A percentile compares a stretch with the other conserved stretches of the same genome.
phyloP scores from a whole-genome alignment of 208 protist species.

The Crithidia thermophila region DNA sequence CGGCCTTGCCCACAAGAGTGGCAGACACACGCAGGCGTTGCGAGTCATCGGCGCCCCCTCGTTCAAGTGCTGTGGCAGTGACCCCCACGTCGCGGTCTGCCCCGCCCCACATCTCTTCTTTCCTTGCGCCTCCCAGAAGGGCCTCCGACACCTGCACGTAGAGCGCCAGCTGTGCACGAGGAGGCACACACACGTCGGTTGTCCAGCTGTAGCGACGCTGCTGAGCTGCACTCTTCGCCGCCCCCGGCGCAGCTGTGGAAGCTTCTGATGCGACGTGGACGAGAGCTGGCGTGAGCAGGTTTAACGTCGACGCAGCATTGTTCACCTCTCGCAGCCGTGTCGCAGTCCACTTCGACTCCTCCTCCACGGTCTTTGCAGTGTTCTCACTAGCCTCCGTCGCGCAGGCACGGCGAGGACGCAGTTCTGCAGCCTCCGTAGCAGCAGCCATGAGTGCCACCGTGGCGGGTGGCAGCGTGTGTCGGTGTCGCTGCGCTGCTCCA shows the following conservation, averaged over 20 bases:
- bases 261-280: too few species aligned
- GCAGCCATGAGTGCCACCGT: conserved; percentile 13
- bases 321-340: too few species aligned
- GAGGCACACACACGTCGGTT: conserved; percentile 11
- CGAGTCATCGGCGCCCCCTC: too few species aligned
- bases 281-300: too few species aligned
- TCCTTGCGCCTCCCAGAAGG: conserved; percentile 3
- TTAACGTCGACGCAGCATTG: too few species aligned
- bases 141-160: conserved; percentile 9
- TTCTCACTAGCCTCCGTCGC: not conserved
- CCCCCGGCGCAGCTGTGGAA: not conserved
- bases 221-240: not conserved
- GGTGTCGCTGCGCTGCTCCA: conserved; percentile 19
- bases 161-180: conserved; percentile 11
- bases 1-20: conserved; percentile 8
- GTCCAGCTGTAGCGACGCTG: conserved; percentile 26
- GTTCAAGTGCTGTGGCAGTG: too few species aligned
- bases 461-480: conserved; percentile 8
- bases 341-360: too few species aligned
- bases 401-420: not conserved
- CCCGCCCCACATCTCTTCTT: conserved; percentile 8
- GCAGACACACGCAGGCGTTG: not conserved
- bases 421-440: not conserved
- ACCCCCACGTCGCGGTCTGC: not conserved
- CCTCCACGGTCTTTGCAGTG: too few species aligned